These are phyloP conservation scores for Rachicladosporium sp. DNA, from an alignment of 2,329 filamentous ascomycete species.

Conservation along the genomic window DNA sequence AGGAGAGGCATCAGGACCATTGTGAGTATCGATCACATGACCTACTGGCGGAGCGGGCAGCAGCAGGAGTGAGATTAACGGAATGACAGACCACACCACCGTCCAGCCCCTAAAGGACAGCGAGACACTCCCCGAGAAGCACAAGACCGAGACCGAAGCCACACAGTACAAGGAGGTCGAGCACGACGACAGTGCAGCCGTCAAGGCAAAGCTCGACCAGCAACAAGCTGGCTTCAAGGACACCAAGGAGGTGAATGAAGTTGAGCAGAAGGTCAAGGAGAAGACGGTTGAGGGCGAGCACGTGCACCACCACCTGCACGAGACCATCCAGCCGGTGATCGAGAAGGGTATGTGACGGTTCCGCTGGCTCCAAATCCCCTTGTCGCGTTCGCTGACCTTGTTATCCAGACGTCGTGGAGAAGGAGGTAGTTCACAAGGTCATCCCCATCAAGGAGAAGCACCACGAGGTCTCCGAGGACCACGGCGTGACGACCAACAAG, in stretches of 20 bases:
- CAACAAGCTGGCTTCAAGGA: conserved; percentile 46
- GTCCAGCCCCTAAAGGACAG: conserved; percentile 50
- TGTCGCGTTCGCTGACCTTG: background rate
- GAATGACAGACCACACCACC: conserved; percentile 44
- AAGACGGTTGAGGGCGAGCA: conserved; percentile 44
- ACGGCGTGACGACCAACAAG: conserved; percentile 51
- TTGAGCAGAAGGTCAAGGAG: conserved; percentile 13
- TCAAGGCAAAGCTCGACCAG: conserved; percentile 36
- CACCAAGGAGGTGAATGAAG: conserved; percentile 34
- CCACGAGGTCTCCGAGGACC: conserved; percentile 53
- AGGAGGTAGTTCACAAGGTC: conserved; percentile 56
- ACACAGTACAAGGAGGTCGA: conserved; percentile 51
- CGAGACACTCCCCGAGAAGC: conserved; percentile 49
- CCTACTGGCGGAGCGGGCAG: too few species aligned
- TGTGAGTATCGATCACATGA: conserved; percentile 13
- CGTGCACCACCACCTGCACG: conserved; percentile 53
- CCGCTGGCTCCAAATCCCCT: too few species aligned
- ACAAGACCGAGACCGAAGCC: conserved; percentile 45
- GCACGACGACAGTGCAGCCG: conserved; percentile 43
- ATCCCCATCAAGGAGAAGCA: conserved; percentile 62
- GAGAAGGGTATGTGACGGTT: conserved; percentile 36
- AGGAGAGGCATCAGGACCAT: conserved; percentile 60
- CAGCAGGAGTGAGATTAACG: too few species aligned
- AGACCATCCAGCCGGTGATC: conserved; percentile 58
- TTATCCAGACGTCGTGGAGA: conserved; percentile 46